Conservation (phyloP, 73 alveolate species). For the Tetrahymena elliotti region DNA sequence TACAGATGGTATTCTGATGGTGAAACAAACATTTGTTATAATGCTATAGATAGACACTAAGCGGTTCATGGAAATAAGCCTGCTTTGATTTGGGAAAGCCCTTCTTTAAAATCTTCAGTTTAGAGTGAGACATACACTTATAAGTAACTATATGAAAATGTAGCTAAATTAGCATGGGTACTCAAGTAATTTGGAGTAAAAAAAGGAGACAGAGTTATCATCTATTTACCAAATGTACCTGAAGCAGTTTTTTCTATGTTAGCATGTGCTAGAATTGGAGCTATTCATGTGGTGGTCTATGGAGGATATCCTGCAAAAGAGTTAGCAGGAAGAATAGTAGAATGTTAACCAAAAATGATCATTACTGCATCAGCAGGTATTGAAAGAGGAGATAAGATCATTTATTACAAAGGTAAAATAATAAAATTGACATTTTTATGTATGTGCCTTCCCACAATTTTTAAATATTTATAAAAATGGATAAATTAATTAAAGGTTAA, state of each 20-base stretch:
- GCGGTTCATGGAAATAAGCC: constrained; percentile 59
- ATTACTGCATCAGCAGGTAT: not conserved
- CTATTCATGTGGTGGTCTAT: constrained; percentile 95
- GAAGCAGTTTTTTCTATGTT: constrained; percentile 90
- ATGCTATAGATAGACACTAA: constrained; percentile 94
- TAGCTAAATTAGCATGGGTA: constrained; percentile 85
- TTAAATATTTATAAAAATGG: too few relatives aligned
- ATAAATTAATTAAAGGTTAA: too few relatives aligned
- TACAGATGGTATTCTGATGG: constrained; percentile 49
- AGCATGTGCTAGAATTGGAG: constrained; percentile 97
- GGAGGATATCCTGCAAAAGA: constrained; percentile 97
- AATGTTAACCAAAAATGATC: constrained; percentile 74
- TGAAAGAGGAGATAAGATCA: not conserved
- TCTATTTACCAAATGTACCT: constrained; percentile 96
- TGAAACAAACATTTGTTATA: constrained; percentile 91
- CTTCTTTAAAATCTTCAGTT: constrained; percentile 50
- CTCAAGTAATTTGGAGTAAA: constrained; percentile 63
- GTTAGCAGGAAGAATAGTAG: constrained; percentile 82
- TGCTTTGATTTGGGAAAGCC: constrained; percentile 82
- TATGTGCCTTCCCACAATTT: too few relatives aligned
- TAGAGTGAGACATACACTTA: constrained; percentile 64
- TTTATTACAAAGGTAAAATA: not conserved
- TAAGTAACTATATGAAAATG: constrained; percentile 70
- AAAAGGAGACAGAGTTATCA: constrained; percentile 82
- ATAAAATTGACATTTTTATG: too few relatives aligned